Evolutionary conservation across 2,329 filamentous ascomycete species (phyloP), one percentile per base, ranked within the genome.

Genomic region (Aureobasidium zeae): DNA sequence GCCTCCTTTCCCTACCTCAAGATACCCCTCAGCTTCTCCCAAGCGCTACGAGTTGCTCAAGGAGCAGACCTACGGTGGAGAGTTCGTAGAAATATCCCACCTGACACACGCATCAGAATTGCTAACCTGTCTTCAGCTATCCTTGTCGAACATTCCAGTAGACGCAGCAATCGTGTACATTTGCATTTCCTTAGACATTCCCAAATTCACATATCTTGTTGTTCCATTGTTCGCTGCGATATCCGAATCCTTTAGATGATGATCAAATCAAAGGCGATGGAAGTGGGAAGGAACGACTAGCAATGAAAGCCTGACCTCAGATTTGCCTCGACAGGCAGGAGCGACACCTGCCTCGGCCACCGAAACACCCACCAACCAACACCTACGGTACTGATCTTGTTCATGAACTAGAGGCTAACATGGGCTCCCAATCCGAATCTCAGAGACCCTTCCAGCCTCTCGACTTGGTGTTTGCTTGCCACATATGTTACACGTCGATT

Each of bases 1-100:
- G 64, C 91, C 91, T 46, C 91, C 91, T n/a, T 67, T 83, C 57
- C 91, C 89, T 12, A 79, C 79, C 56, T 81, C 84, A n/a, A 66
- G 79, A 63, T 76, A 64, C 52, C 47, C 69, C 53, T 55, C 72
- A 47, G 72, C 72, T 31, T 61, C 70, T 49, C 77, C 77, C 68
- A 72, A 79, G 58, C 77, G 81, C 59, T 79, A 87, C 63, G 77
- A 81, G 64, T 79, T 93, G 56, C 58, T 84, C 56, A 65, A 70
- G 24, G 79, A 88, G 58, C 74, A 82, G 57, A 74, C 81, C 48
- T 95, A 94, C 50, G 59, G 55, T 13, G 49, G 44, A 38, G 52
- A 42, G 38, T 47, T 43, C 26, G 38, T 20, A 17, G 3, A 16
- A 20, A 20, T 20, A 25, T 13, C 19, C 19, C 15, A 7, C 8